A percentile compares a stretch with the other conserved stretches of the same genome.
Conservation (phyloP, 768 basidiomycete species). For the Xerocomellus intermedius region DNA sequence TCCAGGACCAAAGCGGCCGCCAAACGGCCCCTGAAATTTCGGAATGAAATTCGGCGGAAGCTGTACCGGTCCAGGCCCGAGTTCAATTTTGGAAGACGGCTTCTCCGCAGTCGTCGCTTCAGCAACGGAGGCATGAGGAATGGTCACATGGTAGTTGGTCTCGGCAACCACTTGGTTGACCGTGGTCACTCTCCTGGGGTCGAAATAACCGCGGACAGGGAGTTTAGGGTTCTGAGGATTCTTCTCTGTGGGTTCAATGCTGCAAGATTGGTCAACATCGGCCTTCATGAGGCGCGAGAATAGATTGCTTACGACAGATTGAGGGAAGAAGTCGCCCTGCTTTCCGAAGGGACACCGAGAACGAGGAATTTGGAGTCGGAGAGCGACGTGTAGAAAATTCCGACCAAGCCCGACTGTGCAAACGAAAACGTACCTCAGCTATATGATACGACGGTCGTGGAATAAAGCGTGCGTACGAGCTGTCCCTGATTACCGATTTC, state of each 20-base stretch:
- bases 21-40: constrained; percentile 11
- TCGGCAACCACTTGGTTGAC: constrained; percentile 37
- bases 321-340: constrained; percentile 34
- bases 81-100: constrained; percentile 17
- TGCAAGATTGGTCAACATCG: constrained; percentile 1
- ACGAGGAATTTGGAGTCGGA: constrained; percentile 35
- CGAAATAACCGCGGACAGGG: constrained; percentile 31
- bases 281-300: not conserved
- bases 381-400: constrained; percentile 39
- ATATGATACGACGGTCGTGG: not conserved
- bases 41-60: constrained; percentile 1
- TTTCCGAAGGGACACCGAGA: constrained; percentile 33
- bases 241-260: constrained; percentile 32
- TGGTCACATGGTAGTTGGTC: constrained; percentile 18
- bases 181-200: constrained; percentile 31
- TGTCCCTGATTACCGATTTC: constrained; percentile 25
- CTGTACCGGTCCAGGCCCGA: constrained; percentile 15
- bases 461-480: constrained; percentile 17
- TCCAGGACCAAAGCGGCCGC: constrained; percentile 22
- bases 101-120: not conserved
- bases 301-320: constrained; percentile 37
- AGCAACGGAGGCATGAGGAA: constrained; percentile 24
- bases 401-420: constrained; percentile 29
- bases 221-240: constrained; percentile 15
- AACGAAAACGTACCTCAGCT: not conserved